Evolutionary conservation across 108 stramenopile species (phyloP), one percentile per base, ranked within the genome.

Genomic region (Cyclotella cryptica): DNA sequence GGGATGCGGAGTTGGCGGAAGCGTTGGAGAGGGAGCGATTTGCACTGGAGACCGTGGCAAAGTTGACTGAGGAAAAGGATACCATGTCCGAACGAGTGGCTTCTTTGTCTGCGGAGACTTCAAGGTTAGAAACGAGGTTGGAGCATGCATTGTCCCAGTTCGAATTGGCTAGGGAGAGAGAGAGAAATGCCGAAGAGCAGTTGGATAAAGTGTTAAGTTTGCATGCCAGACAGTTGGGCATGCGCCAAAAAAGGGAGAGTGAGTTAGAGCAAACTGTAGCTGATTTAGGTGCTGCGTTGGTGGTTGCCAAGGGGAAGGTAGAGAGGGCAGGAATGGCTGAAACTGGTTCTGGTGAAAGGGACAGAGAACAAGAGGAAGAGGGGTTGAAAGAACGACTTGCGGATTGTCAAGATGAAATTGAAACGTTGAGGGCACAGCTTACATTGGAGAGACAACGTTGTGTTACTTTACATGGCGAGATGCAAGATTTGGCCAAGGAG

Each of bases 251-350:
- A 63, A 79, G 94, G 57, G 94, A 95, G 68, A 66, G 85, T 21
- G 91, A 93, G 66, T 71, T 95, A 47, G 94, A 95, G 77, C 79
- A 87, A 54, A 92, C 87, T 6, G 77, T 95, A n/a, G 88, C 89
- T 52, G 90, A 92, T 52, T 87, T 92, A 35, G 91, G 88, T 35
- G 89, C 94, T 19, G 92, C 94, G 5, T 75, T 92, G 15, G 92
- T 89, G 17, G 79, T 76, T 18, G 78, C 85, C 3, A 77, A 81
- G 53, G 67, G 30, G 52, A 85, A 81, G 51, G 77, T 75, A 9
- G 75, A 85, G 72, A 64, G 65, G 27, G 51, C 22, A 8, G 30
- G 26, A 22, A 2, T 19, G 29, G 41, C 26, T 54, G 49, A 41
- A 12, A 18, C 26, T 15, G 55, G 8, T 28, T 60, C 55, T 44